phyloP scores from a whole-genome alignment of 805 yeast genomes.

The Starmerella stigmatis region DNA sequence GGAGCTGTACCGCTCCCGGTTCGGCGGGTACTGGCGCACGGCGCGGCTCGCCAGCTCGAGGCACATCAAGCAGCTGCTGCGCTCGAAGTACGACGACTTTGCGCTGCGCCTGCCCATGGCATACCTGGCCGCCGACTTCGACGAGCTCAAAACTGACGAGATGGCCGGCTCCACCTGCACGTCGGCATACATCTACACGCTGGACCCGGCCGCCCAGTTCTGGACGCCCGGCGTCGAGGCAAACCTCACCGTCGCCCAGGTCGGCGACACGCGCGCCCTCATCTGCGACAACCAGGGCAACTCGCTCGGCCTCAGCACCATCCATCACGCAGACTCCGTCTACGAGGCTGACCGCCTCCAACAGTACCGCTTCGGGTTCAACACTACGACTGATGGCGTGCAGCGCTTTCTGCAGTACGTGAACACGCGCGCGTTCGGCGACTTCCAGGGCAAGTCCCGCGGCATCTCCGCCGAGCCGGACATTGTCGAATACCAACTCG shows the following conservation, averaged over 20 bases:
- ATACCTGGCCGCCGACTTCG: conserved; percentile 55
- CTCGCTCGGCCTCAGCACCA: conserved; percentile 65
- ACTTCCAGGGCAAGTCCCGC: conserved; percentile 60
- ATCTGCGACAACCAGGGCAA: conserved; percentile 72
- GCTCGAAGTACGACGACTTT: conserved; percentile 42
- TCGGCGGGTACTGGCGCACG: conserved; percentile 81
- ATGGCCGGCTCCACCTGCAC: conserved; percentile 63
- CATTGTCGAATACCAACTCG: conserved; percentile 31
- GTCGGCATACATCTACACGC: conserved; percentile 47
- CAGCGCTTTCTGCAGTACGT: conserved; percentile 74
- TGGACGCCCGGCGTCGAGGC: conserved; percentile 59
- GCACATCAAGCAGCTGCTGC: conserved; percentile 36
- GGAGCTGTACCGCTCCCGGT: conserved; percentile 43
- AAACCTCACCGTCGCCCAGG: conserved; percentile 69
- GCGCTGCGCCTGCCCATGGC: conserved; percentile 51
- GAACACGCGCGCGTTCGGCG: conserved; percentile 92
- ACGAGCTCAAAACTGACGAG: conserved; percentile 32
- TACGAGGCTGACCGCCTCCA: conserved; percentile 64
- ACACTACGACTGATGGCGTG: conserved; percentile 88
- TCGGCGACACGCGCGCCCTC: conserved; percentile 85
- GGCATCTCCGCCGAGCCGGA: conserved; percentile 95
- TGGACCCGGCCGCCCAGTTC: conserved; percentile 32
- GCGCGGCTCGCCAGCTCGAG: conserved; percentile 10
- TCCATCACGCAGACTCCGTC: conserved; percentile 82
- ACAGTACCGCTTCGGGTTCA: conserved; percentile 49